Evolutionary conservation across 371 early-diverging fungal genomes (phyloP).

Genomic region (Coemansia sp.): DNA sequence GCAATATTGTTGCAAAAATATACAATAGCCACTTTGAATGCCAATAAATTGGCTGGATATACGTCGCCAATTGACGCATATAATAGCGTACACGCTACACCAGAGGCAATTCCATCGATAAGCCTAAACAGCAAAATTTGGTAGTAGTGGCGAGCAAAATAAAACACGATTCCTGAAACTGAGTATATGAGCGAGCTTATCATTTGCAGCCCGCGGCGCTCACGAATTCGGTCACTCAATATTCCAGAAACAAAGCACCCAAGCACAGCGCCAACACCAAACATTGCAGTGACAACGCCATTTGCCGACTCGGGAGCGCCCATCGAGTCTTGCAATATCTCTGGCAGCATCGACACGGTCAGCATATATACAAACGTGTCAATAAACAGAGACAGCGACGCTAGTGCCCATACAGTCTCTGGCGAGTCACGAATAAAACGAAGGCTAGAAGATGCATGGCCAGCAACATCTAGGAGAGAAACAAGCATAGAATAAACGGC

Average conservation of each 20-base stretch:
- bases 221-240: slow-evolving; percentile 21
- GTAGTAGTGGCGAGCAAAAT: slow-evolving; percentile 25
- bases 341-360: slow-evolving; percentile 36
- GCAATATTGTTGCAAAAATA: slow-evolving; percentile 39
- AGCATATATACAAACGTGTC: slow-evolving; percentile 41
- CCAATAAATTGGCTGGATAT: slow-evolving; percentile 31
- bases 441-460: not conserved
- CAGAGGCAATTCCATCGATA: slow-evolving; percentile 38
- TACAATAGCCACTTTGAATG: slow-evolving; percentile 39
- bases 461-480: not conserved
- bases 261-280: slow-evolving; percentile 34
- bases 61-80: slow-evolving; percentile 42
- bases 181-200: slow-evolving; percentile 19
- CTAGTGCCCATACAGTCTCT: slow-evolving; percentile 28
- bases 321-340: slow-evolving; percentile 35
- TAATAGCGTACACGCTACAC: slow-evolving; percentile 36
- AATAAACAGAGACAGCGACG: slow-evolving; percentile 41
- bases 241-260: slow-evolving; percentile 15
- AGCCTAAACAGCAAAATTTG: slow-evolving; percentile 35
- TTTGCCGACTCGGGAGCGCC: slow-evolving; percentile 32
- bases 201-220: slow-evolving; percentile 25
- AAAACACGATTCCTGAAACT: slow-evolving; percentile 27
- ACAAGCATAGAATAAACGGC: slow-evolving; percentile 3
- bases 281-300: slow-evolving; percentile 41
- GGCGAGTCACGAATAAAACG: slow-evolving; percentile 4